A percentile compares a stretch with the other conserved stretches of the same genome.
Conservation (phyloP, 2,329 filamentous ascomycete species). For the Davidsoniella australis region DNA sequence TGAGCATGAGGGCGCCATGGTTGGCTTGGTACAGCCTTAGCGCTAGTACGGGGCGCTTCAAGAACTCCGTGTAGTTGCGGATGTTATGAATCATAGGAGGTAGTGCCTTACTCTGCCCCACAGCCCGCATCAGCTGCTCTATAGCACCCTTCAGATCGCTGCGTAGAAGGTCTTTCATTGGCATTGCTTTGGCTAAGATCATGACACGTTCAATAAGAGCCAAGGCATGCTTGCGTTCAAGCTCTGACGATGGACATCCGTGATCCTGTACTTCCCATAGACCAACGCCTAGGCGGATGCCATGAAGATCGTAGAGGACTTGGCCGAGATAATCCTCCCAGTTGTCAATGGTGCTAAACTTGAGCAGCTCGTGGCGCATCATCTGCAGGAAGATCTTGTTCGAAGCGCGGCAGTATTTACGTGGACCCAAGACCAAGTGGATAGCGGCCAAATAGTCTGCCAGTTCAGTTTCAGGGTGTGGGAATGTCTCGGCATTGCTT, state of each 20-base stretch:
- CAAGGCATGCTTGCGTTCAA: slow-evolving; percentile 67
- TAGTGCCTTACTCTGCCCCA: slow-evolving; percentile 62
- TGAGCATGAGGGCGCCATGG: slow-evolving; percentile 57
- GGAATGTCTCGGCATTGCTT: slow-evolving; percentile 49
- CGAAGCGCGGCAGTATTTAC: slow-evolving; percentile 69
- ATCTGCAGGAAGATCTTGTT: slow-evolving; percentile 81
- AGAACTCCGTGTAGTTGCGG: slow-evolving; percentile 61
- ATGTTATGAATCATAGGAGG: slow-evolving; percentile 76
- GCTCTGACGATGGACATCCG: slow-evolving; percentile 55
- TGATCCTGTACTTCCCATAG: slow-evolving; percentile 59
- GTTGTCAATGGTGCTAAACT: slow-evolving; percentile 57
- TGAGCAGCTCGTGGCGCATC: slow-evolving; percentile 70
- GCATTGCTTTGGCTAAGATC: slow-evolving; percentile 61
- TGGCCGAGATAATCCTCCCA: slow-evolving; percentile 79
- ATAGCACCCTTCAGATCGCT: slow-evolving; percentile 81
- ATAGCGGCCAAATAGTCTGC: slow-evolving; percentile 66
- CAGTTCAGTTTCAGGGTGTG: slow-evolving; percentile 50
- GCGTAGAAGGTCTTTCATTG: slow-evolving; percentile 80
- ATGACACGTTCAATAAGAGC: slow-evolving; percentile 73
- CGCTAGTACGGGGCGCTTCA: slow-evolving; percentile 73
- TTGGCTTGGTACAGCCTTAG: slow-evolving; percentile 65
- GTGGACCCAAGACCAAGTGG: slow-evolving; percentile 68
- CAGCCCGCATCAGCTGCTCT: slow-evolving; percentile 78
- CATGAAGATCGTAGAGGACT: slow-evolving; percentile 68
- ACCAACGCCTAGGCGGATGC: slow-evolving; percentile 56